A percentile compares a stretch with the other conserved stretches of the same genome.
These are phyloP conservation scores for Plectranthus barbatus DNA, from an alignment of 257 asterid species.

Conservation along the genomic window DNA sequence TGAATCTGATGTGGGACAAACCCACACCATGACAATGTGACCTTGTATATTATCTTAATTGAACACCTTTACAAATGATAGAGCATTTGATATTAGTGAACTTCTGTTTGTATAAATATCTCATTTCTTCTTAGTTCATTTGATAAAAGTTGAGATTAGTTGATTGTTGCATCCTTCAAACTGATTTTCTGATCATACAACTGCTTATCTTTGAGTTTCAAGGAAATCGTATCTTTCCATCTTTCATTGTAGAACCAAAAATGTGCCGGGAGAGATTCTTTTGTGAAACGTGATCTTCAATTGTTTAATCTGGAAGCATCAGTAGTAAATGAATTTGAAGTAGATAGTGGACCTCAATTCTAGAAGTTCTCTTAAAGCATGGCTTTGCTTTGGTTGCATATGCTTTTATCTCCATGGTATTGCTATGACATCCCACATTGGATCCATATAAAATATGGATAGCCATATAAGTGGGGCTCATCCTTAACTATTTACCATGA, in stretches of 20 bases:
- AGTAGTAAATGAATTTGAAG: not conserved
- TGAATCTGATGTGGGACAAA: too few relatives aligned
- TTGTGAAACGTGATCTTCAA: not conserved
- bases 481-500: too few relatives aligned
- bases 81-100: conserved; percentile 3
- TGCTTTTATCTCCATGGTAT: conserved; percentile 5
- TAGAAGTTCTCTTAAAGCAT: not conserved
- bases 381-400: not conserved
- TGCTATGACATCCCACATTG: too few relatives aligned
- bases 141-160: not conserved
- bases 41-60: not conserved
- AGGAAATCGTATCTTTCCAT: not conserved
- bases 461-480: too few relatives aligned
- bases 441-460: too few relatives aligned
- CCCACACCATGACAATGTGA: too few relatives aligned
- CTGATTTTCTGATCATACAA: not conserved
- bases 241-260: not conserved
- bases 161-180: not conserved
- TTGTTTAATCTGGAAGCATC: not conserved
- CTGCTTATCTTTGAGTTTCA: not conserved
- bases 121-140: not conserved
- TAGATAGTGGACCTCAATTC: not conserved
- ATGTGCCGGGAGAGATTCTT: not conserved
- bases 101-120: conserved; percentile 1
- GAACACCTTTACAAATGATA: conserved; percentile 11